Conservation (phyloP, 2,329 filamentous ascomycete species). For the Akanthomyces dipterigenus region DNA sequence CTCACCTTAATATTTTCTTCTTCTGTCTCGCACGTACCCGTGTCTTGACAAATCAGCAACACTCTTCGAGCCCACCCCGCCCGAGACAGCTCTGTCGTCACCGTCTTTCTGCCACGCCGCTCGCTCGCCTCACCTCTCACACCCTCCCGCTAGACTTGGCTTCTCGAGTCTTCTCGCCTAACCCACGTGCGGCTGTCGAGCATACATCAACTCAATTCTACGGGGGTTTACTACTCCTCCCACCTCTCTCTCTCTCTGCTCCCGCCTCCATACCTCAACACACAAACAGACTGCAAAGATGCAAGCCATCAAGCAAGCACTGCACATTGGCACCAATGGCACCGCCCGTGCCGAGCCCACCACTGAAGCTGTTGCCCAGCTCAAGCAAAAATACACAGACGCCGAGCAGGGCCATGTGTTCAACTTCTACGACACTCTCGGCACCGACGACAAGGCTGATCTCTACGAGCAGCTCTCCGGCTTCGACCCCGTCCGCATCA, state of each 20-base stretch:
- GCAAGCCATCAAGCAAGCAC: conserved; percentile 37
- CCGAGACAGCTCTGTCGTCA: background rate
- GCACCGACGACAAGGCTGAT: conserved; percentile 62
- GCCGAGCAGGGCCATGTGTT: conserved; percentile 76
- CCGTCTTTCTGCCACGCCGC: conserved; percentile 6
- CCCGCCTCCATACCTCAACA: background rate
- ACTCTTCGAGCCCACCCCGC: background rate
- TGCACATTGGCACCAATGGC: conserved; percentile 27
- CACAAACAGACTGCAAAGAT: conserved; percentile 25
- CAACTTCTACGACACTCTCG: conserved; percentile 74
- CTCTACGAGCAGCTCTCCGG: conserved; percentile 75
- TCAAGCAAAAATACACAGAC: conserved; percentile 68
- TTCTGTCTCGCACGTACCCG: background rate
- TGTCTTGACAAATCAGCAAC: background rate
- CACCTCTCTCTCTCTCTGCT: background rate
- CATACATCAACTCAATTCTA: background rate
- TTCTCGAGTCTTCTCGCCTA: background rate
- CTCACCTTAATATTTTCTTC: background rate
- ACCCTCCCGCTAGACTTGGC: background rate
- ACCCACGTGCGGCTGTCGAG: background rate
- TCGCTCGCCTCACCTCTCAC: background rate
- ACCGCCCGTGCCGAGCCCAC: conserved; percentile 46
- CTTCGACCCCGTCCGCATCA: conserved; percentile 83
- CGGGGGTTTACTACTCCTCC: background rate
- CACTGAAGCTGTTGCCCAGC: conserved; percentile 56